These are phyloP conservation scores for Auriscalpium vulgare DNA, from an alignment of 768 basidiomycete species.

Conservation along the genomic window DNA sequence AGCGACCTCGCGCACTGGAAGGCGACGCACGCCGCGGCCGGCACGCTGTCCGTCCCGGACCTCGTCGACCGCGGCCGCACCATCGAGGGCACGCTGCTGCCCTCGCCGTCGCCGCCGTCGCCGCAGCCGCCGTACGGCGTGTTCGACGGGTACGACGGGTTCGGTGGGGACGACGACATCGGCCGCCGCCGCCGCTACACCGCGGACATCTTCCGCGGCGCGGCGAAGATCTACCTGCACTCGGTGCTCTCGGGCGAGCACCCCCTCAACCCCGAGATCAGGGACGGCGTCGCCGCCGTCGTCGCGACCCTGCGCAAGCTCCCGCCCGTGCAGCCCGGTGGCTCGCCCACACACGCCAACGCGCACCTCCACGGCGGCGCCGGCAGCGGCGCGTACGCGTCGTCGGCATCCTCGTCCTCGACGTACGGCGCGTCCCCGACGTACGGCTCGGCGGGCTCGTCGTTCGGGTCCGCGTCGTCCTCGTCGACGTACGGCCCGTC, in stretches of 20 bases:
- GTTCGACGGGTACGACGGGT: slow-evolving; percentile 1
- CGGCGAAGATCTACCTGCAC: slow-evolving; percentile 68
- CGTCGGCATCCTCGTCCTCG: too few relatives aligned
- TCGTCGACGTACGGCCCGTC: too few relatives aligned
- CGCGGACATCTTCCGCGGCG: slow-evolving; percentile 55
- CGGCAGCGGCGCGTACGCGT: too few relatives aligned
- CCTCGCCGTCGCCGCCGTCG: slow-evolving; percentile 23
- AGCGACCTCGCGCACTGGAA: slow-evolving; percentile 65
- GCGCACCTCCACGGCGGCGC: too few relatives aligned
- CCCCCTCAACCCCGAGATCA: slow-evolving; percentile 59
- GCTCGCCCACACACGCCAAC: too few relatives aligned
- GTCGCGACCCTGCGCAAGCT: slow-evolving; percentile 34
- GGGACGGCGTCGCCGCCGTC: slow-evolving; percentile 43
- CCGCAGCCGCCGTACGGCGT: slow-evolving; percentile 1
- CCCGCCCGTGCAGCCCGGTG: too few relatives aligned
- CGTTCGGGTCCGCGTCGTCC: too few relatives aligned
- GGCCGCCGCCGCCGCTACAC: slow-evolving; percentile 28
- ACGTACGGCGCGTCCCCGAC: too few relatives aligned
- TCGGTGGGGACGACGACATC: slow-evolving; percentile 16
- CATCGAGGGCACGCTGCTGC: slow-evolving; percentile 41
- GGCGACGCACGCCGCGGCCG: slow-evolving; percentile 27
- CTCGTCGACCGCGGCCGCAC: slow-evolving; percentile 46
- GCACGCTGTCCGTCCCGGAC: slow-evolving; percentile 49
- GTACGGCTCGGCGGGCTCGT: too few relatives aligned
- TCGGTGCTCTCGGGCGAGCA: slow-evolving; percentile 69